These are phyloP conservation scores for Cicer judaicum DNA, from an alignment of 306 rosid genomes.

Conservation along the genomic window DNA sequence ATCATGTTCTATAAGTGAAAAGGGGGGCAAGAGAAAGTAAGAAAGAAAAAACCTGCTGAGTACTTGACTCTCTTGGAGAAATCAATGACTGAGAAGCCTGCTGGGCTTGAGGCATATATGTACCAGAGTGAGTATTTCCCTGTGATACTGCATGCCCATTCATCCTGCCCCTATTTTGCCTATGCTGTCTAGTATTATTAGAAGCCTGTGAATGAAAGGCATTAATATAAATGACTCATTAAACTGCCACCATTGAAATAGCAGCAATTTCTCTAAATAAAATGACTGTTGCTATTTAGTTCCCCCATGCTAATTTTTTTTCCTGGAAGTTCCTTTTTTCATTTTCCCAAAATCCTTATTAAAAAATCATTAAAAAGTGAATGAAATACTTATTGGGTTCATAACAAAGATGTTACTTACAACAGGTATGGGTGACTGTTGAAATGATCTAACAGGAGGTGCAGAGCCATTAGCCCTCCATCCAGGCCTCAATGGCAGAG, in stretches of 20 bases:
- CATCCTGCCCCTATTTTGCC: slow-evolving; percentile 77
- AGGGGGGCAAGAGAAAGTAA: background rate
- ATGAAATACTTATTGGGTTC: slow-evolving; percentile 27
- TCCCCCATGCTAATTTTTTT: slow-evolving; percentile 25
- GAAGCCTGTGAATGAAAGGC: slow-evolving; percentile 57
- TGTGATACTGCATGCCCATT: slow-evolving; percentile 62
- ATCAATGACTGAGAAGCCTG: slow-evolving; percentile 51
- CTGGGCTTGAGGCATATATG: slow-evolving; percentile 53
- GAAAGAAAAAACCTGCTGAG: slow-evolving; percentile 63
- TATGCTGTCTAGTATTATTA: slow-evolving; percentile 63
- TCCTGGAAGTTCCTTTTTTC: background rate
- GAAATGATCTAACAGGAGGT: slow-evolving; percentile 68
- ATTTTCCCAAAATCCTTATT: background rate
- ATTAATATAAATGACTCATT: background rate
- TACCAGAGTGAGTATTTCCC: slow-evolving; percentile 53
- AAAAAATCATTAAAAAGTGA: slow-evolving; percentile 2
- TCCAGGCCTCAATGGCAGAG: slow-evolving; percentile 68
- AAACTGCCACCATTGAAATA: slow-evolving; percentile 20
- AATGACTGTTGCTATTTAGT: slow-evolving; percentile 32
- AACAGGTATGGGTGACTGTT: slow-evolving; percentile 57
- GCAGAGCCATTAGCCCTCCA: slow-evolving; percentile 71
- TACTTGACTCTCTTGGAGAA: slow-evolving; percentile 58
- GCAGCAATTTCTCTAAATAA: slow-evolving; percentile 32
- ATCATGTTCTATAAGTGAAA: slow-evolving; percentile 19
- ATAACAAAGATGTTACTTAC: slow-evolving; percentile 55